Base-by-base conservation (phyloP, 441 rosid genomes). In the Gossypium trilobum region DNA sequence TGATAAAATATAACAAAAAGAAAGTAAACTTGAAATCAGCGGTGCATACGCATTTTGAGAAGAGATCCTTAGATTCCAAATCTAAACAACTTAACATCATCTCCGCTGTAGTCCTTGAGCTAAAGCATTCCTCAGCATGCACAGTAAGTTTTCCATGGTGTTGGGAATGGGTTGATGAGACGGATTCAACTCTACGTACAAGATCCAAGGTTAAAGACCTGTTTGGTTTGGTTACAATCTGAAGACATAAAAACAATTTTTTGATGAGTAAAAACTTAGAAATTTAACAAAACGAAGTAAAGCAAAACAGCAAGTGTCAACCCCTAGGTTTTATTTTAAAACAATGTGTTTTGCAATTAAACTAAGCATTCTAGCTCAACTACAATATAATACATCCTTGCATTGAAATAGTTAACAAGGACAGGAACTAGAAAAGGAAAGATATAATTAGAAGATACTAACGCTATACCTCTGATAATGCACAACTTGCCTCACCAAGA, bases 401-500 rank as follows among this genome's bases (percentile, higher is more conserved):
- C 39, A 44, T 44, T 46, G 22, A 36, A 25, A 72, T 13, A 1
- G 27, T 55, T 55, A 20, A 22, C n/a, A 55, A 10, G 14, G 60
- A 55, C 29, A 20, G n/a, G 29, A 22, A 55, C 60, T 55, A 19
- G 13, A 55, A 7, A 55, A 20, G 13, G 29, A 20, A 20, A 8
- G 60, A 20, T 4, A 55, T 55, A 54, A 54, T 9, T 55, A 20
- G 60, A 10, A 58, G 19, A 58, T 58, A 58, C 17, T 58, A 13
- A 58, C 5, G 19, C 46, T 58, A 58, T 86, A 93, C 98, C 98
- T 94, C 84, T 3, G 97, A 88, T 76, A 94, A 84, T 63, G 81
- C 77, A 80, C 93, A 87, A 54, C 87, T 82, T 66, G 93, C 92
- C 81, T 94, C 96, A 6, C 98, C 98, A 39, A 94, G 97, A 82